Evolutionary conservation across 176 grass and related monocot genomes (phyloP), one percentile per base, ranked within the genome.

Genomic region (Rhynchospora pubera): DNA sequence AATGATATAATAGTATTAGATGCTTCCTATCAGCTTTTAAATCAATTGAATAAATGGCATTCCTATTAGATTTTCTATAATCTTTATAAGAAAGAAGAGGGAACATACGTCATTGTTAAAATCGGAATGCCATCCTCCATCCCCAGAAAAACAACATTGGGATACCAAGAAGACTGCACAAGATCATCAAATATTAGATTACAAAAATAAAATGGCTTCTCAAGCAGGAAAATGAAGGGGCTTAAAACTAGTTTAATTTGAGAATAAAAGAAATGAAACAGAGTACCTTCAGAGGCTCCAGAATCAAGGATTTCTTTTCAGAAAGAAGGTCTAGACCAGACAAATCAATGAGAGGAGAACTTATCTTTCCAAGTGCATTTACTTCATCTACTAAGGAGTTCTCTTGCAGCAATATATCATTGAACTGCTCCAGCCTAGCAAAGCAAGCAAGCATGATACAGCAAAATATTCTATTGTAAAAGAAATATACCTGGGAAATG

Each of bases 351-450:
- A 94, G 65, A 85, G 95, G 89, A 82, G 83, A 88, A 48, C 80
- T 59, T 18, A 84, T 7, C 26, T 85, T 77, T 84, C 71, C 69
- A 24, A 62, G 42, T 78, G 44, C 10, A 7, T 28, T 69, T 53
- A 75, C 30, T 86, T 87, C 86, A 60, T 93, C 66, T 63, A 90
- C 81, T 70, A 91, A 66, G 73, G 62, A 11, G 75, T 98, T 98
- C 79, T 94, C 90, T 94, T 98, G 92, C 83, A 87, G 83, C 57
- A 98, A 87, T 53, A 98, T 60, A 80, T 94, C 96, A 84, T 98
- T 98, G 78, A 98, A 98, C 42, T 95, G 96, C 84, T 94, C 96
- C 19, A 98, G 91, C 84, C 96, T 98, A 83, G 83, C 53, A 82
- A 79, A 79, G 22, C 53, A 16, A 78, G 56, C 9, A 11, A 59